Percentiles rank a stretch among this genome's conserved stretches.
These are phyloP conservation scores for Erythrophleum fordii DNA, from an alignment of 306 rosid species.

Conservation along the genomic window DNA sequence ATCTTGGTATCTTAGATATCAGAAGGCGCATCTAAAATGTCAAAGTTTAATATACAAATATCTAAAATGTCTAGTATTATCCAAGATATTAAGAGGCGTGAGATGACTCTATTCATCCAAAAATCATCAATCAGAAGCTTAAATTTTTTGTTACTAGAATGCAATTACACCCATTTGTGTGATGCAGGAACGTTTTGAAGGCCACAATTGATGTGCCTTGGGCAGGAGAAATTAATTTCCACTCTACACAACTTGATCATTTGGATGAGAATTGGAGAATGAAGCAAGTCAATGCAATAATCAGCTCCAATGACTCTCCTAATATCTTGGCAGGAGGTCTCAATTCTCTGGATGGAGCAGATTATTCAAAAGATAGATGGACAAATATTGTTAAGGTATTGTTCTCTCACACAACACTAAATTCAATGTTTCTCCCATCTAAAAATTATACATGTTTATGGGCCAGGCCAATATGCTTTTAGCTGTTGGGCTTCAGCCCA, in stretches of 20 bases:
- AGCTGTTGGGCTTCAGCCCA: neutral
- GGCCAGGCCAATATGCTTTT: no score
- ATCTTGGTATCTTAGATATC: no score
- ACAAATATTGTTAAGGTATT: conserved; percentile 69
- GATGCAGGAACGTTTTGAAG: conserved; percentile 74
- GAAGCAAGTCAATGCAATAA: conserved; percentile 79
- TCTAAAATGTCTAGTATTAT: neutral
- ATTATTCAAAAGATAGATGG: conserved; percentile 83
- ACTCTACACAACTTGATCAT: conserved; percentile 91
- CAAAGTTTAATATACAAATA: neutral
- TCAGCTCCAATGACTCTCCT: conserved; percentile 68
- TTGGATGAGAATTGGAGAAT: conserved; percentile 92
- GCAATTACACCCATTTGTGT: conserved; percentile 17
- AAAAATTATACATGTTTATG: neutral
- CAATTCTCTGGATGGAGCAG: conserved; percentile 68
- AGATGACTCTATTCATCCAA: neutral
- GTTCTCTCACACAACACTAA: neutral
- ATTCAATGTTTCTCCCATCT: neutral
- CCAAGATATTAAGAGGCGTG: neutral
- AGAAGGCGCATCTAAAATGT: neutral
- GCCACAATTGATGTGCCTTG: conserved; percentile 83
- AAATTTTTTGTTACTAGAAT: neutral
- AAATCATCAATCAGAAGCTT: neutral
- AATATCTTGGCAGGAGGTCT: conserved; percentile 85
- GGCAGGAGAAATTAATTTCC: conserved; percentile 76